Conservation (phyloP, 2,329 filamentous ascomycete species). For the Sporothrix schenckii region DNA sequence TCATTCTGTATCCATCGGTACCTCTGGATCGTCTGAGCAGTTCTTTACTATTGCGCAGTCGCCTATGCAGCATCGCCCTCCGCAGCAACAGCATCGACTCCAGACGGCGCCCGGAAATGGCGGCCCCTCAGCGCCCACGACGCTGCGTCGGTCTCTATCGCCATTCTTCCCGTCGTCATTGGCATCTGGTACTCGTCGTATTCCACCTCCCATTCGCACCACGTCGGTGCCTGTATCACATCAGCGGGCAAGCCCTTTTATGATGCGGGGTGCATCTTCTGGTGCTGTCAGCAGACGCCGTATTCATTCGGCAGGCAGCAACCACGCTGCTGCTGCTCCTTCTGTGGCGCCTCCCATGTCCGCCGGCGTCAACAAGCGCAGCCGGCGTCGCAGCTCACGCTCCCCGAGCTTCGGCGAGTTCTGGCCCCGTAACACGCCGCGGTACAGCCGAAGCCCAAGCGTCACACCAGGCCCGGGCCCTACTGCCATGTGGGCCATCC, state of each 20-base stretch:
- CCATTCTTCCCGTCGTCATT: constrained; percentile 31
- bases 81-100: constrained; percentile 5
- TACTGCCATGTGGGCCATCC: constrained; percentile 40
- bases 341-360: constrained; percentile 27
- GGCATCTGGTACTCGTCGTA: constrained; percentile 37
- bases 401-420: constrained; percentile 54
- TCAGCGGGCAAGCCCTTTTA: constrained; percentile 39
- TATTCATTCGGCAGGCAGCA: constrained; percentile 48
- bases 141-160: constrained; percentile 31
- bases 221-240: constrained; percentile 51
- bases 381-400: constrained; percentile 50
- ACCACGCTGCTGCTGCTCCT: constrained; percentile 34
- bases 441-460: constrained; percentile 52
- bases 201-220: constrained; percentile 56
- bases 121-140: not conserved
- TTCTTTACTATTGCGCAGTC: constrained; percentile 46
- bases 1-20: constrained; percentile 22
- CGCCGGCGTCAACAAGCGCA: constrained; percentile 37
- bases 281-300: constrained; percentile 46
- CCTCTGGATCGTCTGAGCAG: constrained; percentile 45
- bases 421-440: constrained; percentile 56
- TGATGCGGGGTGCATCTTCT: constrained; percentile 33
- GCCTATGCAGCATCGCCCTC: constrained; percentile 41
- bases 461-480: constrained; percentile 43
- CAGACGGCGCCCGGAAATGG: constrained; percentile 36